Conservation (phyloP, 2,329 filamentous ascomycete genomes). For the Acephala macrosclerotiorum region DNA sequence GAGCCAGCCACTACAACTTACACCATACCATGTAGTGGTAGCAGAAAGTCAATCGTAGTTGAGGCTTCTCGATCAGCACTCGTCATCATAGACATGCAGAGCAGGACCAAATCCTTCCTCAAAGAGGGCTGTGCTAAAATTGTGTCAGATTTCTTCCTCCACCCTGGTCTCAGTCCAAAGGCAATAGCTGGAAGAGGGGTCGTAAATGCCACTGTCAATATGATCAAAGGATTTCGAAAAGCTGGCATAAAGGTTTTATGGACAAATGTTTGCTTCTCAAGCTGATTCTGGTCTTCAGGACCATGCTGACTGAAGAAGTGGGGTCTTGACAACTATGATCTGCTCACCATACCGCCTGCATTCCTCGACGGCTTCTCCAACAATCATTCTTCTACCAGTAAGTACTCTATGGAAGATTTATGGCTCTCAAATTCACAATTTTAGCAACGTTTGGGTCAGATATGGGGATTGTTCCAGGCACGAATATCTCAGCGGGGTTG, state of each 20-base stretch:
- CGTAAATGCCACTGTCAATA: slow-evolving; percentile 42
- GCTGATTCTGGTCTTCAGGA: not conserved
- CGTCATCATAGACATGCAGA: slow-evolving; percentile 44
- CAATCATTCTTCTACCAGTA: slow-evolving; percentile 34
- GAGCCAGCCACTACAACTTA: slow-evolving; percentile 41
- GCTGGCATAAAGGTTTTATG: slow-evolving; percentile 42
- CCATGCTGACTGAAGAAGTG: slow-evolving; percentile 25
- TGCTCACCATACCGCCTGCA: slow-evolving; percentile 41
- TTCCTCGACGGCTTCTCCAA: slow-evolving; percentile 41
- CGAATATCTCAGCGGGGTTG: slow-evolving; percentile 37
- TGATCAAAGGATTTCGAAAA: slow-evolving; percentile 40
- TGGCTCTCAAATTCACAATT: not conserved
- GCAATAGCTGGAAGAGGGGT: slow-evolving; percentile 38
- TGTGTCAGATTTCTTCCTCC: slow-evolving; percentile 40
- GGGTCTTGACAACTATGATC: slow-evolving; percentile 43
- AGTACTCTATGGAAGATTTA: not conserved
- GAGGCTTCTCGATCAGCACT: slow-evolving; percentile 39
- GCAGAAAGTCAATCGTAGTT: slow-evolving; percentile 37
- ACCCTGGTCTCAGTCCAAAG: slow-evolving; percentile 38
- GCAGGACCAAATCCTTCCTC: not conserved
- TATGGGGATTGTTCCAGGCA: slow-evolving; percentile 42
- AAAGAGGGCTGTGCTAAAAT: not conserved
- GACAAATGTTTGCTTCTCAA: slow-evolving; percentile 32
- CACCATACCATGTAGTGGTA: slow-evolving; percentile 41
- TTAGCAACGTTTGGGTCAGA: slow-evolving; percentile 41